Evolutionary conservation across 2,329 filamentous ascomycete species (phyloP).

Genomic region (Zarea fungicola): DNA sequence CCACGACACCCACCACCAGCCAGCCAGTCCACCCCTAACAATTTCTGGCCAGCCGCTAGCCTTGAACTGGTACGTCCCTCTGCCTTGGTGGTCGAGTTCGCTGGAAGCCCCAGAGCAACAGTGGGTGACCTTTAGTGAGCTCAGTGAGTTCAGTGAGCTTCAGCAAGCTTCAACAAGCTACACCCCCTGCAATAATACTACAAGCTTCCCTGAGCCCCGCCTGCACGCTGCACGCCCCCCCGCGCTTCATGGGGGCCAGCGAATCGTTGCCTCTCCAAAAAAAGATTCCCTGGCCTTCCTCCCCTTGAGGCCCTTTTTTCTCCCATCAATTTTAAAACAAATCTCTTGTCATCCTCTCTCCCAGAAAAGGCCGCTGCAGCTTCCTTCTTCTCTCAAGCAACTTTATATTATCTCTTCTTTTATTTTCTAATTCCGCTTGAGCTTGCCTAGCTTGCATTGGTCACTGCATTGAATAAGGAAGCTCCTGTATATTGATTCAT

Average conservation of each 20-base stretch:
- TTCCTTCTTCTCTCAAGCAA: not conserved
- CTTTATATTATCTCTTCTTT: constrained; percentile 1
- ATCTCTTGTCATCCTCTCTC: constrained; percentile 1
- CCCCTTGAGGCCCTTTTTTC: not conserved
- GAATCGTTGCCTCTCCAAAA: constrained; percentile 1
- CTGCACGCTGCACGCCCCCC: not conserved
- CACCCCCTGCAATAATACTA: not conserved
- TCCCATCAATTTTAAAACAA: not conserved
- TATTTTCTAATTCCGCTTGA: not conserved
- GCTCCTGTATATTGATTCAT: constrained; percentile 3
- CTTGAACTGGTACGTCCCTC: not conserved
- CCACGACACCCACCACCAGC: too few relatives aligned
- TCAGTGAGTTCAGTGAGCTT: too few relatives aligned
- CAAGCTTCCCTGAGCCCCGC: not conserved
- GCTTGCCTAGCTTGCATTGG: constrained; percentile 3
- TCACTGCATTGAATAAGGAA: not conserved
- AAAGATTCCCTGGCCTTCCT: not conserved
- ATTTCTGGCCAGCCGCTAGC: constrained; percentile 5
- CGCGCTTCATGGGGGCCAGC: not conserved
- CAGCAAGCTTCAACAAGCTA: not conserved
- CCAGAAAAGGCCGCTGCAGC: not conserved
- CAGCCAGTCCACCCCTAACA: not conserved
- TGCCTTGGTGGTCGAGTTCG: too few relatives aligned
- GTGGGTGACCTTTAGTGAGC: too few relatives aligned
- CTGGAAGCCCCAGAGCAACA: too few relatives aligned